These are phyloP conservation scores for Didymella exigua DNA, from an alignment of 2,329 filamentous ascomycete species.

Conservation along the genomic window DNA sequence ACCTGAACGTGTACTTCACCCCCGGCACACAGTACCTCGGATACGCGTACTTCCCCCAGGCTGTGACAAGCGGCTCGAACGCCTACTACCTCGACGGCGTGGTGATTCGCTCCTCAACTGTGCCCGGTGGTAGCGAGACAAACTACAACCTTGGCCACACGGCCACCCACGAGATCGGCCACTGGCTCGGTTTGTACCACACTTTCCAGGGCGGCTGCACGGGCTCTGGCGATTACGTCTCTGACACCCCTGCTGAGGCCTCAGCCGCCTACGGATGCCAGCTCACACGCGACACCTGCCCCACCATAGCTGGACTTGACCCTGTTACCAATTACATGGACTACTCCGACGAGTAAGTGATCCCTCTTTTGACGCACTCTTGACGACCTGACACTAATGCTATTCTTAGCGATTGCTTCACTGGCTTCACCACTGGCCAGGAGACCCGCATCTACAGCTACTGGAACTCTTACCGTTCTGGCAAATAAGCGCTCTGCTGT, in stretches of 20 bases:
- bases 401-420: conserved; percentile 25
- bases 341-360: conserved; percentile 33
- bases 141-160: conserved; percentile 32
- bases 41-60: conserved; percentile 22
- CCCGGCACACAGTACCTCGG: conserved; percentile 12
- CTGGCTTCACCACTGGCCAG: conserved; percentile 37
- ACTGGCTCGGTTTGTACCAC: conserved; percentile 42
- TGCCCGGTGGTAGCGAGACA: conserved; percentile 27
- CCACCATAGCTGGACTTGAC: conserved; percentile 31
- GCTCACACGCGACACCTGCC: conserved; percentile 35
- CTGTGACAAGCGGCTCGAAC: conserved; percentile 16
- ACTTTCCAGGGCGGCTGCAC: conserved; percentile 40
- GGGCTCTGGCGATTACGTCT: conserved; percentile 33
- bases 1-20: conserved; percentile 37
- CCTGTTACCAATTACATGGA: conserved; percentile 46
- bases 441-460: conserved; percentile 28
- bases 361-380: neutral
- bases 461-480: conserved; percentile 20
- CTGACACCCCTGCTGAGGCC: conserved; percentile 34
- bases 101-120: conserved; percentile 21
- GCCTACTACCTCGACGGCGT: conserved; percentile 32
- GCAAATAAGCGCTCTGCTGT: conserved; percentile 19
- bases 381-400: neutral
- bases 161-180: conserved; percentile 41
- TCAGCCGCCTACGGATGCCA: conserved; percentile 31